Evolutionary conservation across 2,329 filamentous ascomycete genomes (phyloP).

Genomic region (Verticillium klebahnii): DNA sequence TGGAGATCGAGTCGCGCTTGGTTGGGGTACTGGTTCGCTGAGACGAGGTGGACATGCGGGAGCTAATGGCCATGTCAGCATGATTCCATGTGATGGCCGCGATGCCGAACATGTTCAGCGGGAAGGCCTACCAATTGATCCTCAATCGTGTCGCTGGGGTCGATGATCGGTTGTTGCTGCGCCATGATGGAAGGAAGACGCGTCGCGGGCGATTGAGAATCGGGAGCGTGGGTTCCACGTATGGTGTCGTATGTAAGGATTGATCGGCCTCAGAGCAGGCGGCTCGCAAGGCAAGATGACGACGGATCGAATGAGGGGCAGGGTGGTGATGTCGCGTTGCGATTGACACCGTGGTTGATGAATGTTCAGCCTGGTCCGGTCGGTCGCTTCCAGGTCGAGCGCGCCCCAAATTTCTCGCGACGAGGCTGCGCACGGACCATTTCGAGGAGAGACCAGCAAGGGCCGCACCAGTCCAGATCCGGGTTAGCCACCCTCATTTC

Average conservation of each 20-base stretch:
- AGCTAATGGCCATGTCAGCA: slow-evolving; percentile 46
- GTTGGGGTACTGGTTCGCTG: slow-evolving; percentile 73
- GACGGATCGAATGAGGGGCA: neutral
- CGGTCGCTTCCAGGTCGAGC: slow-evolving; percentile 4
- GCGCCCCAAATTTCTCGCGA: slow-evolving; percentile 15
- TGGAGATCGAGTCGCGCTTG: slow-evolving; percentile 67
- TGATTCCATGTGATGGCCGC: slow-evolving; percentile 1
- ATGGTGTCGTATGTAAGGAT: neutral
- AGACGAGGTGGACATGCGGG: slow-evolving; percentile 86
- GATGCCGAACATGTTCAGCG: slow-evolving; percentile 1
- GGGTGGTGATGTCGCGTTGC: slow-evolving; percentile 1
- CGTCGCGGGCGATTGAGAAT: neutral
- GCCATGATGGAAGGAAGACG: slow-evolving; percentile 10
- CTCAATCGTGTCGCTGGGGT: slow-evolving; percentile 14
- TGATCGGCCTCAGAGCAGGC: neutral
- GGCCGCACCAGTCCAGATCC: slow-evolving; percentile 4
- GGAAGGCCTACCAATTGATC: slow-evolving; percentile 9
- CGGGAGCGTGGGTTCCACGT: neutral
- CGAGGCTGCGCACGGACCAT: slow-evolving; percentile 9
- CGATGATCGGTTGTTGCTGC: slow-evolving; percentile 4
- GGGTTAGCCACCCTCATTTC: neutral
- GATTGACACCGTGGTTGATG: slow-evolving; percentile 2
- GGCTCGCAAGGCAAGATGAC: neutral
- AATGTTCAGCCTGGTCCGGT: neutral
- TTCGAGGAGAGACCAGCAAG: slow-evolving; percentile 2